Percentiles rank a stretch among this genome's conserved stretches.
Evolutionary conservation across 2,329 filamentous ascomycete genomes (phyloP).

Genomic region (Arthrobotrys megalospora): DNA sequence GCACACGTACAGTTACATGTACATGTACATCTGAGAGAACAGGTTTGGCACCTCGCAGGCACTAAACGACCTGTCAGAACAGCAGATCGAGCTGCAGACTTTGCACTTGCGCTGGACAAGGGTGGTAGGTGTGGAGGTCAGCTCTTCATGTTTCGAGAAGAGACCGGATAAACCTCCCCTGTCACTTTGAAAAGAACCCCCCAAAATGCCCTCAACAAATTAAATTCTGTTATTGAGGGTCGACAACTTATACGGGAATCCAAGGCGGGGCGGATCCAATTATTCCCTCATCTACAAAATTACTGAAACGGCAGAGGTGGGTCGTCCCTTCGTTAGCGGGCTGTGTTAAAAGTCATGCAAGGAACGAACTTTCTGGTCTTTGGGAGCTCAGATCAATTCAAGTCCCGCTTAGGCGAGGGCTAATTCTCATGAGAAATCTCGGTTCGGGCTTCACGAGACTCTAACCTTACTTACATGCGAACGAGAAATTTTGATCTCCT

Average conservation of each 20-base stretch:
- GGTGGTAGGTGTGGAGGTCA: constrained; percentile 58
- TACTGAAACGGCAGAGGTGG: constrained; percentile 60
- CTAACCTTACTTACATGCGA: constrained; percentile 40
- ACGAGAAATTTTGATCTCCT: constrained; percentile 37
- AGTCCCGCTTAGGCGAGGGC: constrained; percentile 58
- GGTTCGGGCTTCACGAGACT: constrained; percentile 44
- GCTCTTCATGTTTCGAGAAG: constrained; percentile 61
- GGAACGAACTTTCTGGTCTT: constrained; percentile 50
- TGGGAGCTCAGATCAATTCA: constrained; percentile 56
- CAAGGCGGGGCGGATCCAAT: constrained; percentile 55
- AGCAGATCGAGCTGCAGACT: constrained; percentile 50
- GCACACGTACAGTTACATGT: constrained; percentile 37
- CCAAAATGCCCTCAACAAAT: constrained; percentile 60
- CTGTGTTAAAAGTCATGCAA: constrained; percentile 59
- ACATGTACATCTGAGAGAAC: constrained; percentile 14
- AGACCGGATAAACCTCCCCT: constrained; percentile 62
- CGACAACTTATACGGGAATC: constrained; percentile 49
- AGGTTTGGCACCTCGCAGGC: constrained; percentile 37
- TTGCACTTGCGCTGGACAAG: constrained; percentile 52
- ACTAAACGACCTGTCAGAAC: constrained; percentile 49
- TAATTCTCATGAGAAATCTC: constrained; percentile 42
- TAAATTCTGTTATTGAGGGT: constrained; percentile 49
- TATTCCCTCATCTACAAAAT: constrained; percentile 59
- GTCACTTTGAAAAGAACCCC: constrained; percentile 36
- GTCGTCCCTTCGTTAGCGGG: constrained; percentile 50